phyloP scores from a whole-genome alignment of 2,329 filamentous ascomycete species.

The Rhynchosporium secalis region DNA sequence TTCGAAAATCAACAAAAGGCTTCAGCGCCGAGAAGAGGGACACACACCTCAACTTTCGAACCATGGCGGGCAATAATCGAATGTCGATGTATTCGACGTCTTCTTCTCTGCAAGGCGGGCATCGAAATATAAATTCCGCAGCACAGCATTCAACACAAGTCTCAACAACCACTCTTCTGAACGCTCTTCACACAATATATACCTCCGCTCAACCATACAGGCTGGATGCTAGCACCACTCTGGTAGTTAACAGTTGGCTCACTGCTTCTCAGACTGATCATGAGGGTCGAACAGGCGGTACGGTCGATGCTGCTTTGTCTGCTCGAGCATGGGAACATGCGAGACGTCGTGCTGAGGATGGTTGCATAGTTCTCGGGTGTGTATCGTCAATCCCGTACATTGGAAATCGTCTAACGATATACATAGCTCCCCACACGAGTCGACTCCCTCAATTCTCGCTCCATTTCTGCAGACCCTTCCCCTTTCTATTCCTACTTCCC shows the following conservation, averaged over 20 bases:
- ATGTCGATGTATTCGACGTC: conserved; percentile 66
- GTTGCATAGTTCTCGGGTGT: conserved; percentile 86
- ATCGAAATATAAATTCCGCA: conserved; percentile 52
- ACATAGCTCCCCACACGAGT: conserved; percentile 79
- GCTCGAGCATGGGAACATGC: conserved; percentile 94
- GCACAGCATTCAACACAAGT: conserved; percentile 75
- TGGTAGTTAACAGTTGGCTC: conserved; percentile 95
- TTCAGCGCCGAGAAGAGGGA: conserved; percentile 24
- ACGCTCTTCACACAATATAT: conserved; percentile 88
- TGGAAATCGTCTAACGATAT: conserved; percentile 16
- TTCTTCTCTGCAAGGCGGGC: conserved; percentile 59
- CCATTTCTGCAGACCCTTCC: conserved; percentile 83
- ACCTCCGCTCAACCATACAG: conserved; percentile 77
- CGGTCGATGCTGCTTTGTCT: conserved; percentile 77
- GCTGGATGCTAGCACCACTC: conserved; percentile 84
- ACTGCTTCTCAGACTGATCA: conserved; percentile 71
- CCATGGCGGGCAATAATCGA: conserved; percentile 40
- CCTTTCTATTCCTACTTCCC: conserved; percentile 69
- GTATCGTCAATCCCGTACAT: conserved; percentile 36
- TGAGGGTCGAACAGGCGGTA: conserved; percentile 70
- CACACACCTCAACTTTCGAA: conserved; percentile 22
- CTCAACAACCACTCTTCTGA: conserved; percentile 89
- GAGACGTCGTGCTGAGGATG: conserved; percentile 89
- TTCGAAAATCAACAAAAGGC: conserved; percentile 26
- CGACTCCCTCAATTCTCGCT: conserved; percentile 78